Evolutionary conservation across 805 yeast genomes (phyloP).

Genomic region (Ogataea parapolymorpha): DNA sequence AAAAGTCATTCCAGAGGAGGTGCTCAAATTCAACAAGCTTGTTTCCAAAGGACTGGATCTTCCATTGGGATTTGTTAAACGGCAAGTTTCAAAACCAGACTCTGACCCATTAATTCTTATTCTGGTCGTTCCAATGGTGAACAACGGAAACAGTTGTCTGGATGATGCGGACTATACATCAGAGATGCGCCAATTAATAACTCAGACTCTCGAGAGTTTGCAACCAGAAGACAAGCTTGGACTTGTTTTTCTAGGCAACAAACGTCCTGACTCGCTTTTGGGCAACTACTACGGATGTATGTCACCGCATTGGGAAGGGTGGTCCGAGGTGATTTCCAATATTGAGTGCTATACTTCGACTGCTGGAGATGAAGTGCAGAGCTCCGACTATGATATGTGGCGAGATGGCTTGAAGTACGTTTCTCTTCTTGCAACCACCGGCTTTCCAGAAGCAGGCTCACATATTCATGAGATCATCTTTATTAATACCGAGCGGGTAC

Average conservation of each 20-base stretch:
- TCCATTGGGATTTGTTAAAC: constrained; percentile 37
- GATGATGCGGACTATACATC: constrained; percentile 22
- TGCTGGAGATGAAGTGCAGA: constrained; percentile 13
- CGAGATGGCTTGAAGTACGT: constrained; percentile 22
- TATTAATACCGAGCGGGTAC: constrained; percentile 17
- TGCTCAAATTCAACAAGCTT: constrained; percentile 36
- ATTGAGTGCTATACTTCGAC: constrained; percentile 20
- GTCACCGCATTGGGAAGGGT: constrained; percentile 28
- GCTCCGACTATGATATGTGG: constrained; percentile 19
- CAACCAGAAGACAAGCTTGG: constrained; percentile 28
- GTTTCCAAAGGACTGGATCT: constrained; percentile 39
- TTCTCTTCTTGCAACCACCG: constrained; percentile 17
- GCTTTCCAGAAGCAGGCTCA: constrained; percentile 14
- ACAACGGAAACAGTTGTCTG: constrained; percentile 17
- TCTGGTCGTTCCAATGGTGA: constrained; percentile 26
- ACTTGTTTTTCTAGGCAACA: constrained; percentile 27
- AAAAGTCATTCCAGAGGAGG: constrained; percentile 38
- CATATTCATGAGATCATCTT: constrained; percentile 22
- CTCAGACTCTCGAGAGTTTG: constrained; percentile 11
- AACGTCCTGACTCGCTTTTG: constrained; percentile 9
- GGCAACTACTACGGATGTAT: constrained; percentile 34
- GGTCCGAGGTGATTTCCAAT: constrained; percentile 23
- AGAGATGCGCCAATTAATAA: constrained; percentile 13
- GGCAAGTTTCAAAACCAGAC: constrained; percentile 41
- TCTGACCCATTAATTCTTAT: constrained; percentile 24